Evolutionary conservation across 2,329 filamentous ascomycete species (phyloP), one percentile per base, ranked within the genome.

Genomic region (Drechslera avenae): DNA sequence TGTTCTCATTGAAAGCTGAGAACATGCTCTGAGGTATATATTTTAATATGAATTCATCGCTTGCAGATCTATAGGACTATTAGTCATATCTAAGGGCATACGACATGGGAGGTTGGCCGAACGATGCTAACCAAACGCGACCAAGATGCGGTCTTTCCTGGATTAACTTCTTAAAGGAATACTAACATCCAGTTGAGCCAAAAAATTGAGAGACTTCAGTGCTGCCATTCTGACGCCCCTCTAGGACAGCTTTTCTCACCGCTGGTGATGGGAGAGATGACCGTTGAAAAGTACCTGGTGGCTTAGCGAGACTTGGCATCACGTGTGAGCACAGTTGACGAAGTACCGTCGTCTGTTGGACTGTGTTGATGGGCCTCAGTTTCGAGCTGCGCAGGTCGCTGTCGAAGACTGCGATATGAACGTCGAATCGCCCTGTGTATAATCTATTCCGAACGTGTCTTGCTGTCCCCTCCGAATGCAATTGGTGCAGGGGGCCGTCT

Each of bases 401-500:
- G 51, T 19, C 60, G 64, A 45, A 13, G 34, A 16, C 2, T 19
- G 19, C 2, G 13, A 14, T 16, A 41, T 23, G 12, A 16, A 41
- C 6, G 23, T 19, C 14, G n/a, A 3, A n/a, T 32, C 26, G 26
- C 39, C 3, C 13, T 12, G 46, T 46, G 18, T 26, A 13, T 10
- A 36, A 21, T 50, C 40, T 30, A 50, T 44, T 5, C 39, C 44
- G 18, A 56, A 62, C 9, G 43, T 51, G 18, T 32, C 23, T 12
- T 21, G 26, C 28, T 41, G 39, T n/a, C 58, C 60, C 60, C 65
- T 64, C 50, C 64, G 65, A n/a, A 62, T 60, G 51, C 75, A 77
- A 46, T 75, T 76, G 30, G 64, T 64, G 60, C 73, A 76, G 18
- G 73, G 74, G 2, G 76, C 56, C 3, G 67, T 63, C 57, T 75